These are phyloP conservation scores for Meira miltonrushii DNA, from an alignment of 1,284 basidiomycete genomes.

Conservation along the genomic window DNA sequence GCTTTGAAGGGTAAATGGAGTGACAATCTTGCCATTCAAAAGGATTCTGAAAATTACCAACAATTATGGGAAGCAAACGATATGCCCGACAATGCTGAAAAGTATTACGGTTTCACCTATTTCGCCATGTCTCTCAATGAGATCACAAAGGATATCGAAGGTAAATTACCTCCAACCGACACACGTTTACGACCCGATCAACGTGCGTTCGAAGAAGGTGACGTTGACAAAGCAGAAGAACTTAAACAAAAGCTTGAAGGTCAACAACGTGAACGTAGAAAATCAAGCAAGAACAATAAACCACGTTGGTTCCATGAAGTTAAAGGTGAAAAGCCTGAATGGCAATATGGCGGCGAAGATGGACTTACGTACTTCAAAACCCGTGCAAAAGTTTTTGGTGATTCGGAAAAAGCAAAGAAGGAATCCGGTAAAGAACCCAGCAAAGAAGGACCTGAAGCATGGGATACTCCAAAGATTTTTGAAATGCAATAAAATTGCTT, in stretches of 20 bases:
- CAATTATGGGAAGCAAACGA: constrained; percentile 46
- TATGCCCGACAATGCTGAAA: constrained; percentile 40
- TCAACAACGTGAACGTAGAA: constrained; percentile 53
- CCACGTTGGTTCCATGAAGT: constrained; percentile 47
- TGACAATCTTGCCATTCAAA: constrained; percentile 34
- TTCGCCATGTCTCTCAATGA: constrained; percentile 52
- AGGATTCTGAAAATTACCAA: constrained; percentile 44
- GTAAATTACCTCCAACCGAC: constrained; percentile 72
- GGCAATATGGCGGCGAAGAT: constrained; percentile 36
- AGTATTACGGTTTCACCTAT: constrained; percentile 51
- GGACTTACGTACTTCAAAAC: constrained; percentile 17
- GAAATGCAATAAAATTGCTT: not conserved
- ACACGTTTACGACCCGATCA: constrained; percentile 81
- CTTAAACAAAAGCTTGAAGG: constrained; percentile 72
- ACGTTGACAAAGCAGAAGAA: constrained; percentile 69
- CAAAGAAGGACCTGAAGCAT: constrained; percentile 9
- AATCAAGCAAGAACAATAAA: constrained; percentile 27
- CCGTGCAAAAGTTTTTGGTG: constrained; percentile 9
- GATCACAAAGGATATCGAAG: constrained; percentile 59
- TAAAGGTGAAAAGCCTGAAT: constrained; percentile 26
- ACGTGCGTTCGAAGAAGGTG: constrained; percentile 74
- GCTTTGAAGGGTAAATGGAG: constrained; percentile 44
- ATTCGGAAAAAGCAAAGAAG: not conserved
- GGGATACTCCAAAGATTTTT: constrained; percentile 5
- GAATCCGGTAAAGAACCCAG: constrained; percentile 8